Conservation (phyloP, 306 rosid genomes). For the Vicia faba region DNA sequence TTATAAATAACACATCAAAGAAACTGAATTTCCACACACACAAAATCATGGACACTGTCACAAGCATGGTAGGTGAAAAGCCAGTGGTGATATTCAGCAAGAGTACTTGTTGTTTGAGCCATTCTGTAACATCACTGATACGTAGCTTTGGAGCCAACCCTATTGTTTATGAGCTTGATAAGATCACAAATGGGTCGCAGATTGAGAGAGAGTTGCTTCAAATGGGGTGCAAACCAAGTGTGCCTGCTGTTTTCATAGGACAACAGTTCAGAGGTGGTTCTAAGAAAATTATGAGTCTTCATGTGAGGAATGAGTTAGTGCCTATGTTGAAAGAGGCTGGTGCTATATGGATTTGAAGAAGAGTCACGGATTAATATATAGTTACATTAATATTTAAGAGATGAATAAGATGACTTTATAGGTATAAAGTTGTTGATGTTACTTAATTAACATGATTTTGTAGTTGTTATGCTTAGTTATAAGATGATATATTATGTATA, state of each 20-base stretch:
- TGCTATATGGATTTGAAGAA: constrained; percentile 70
- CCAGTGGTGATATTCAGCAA: constrained; percentile 88
- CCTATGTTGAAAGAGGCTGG: constrained; percentile 60
- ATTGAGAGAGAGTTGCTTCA: constrained; percentile 63
- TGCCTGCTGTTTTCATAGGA: constrained; percentile 75
- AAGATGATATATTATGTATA: neutral
- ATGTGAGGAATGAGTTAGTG: constrained; percentile 59
- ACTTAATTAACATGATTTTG: constrained; percentile 8
- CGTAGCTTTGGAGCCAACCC: constrained; percentile 68
- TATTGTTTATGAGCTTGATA: constrained; percentile 72
- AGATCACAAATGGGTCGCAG: constrained; percentile 56
- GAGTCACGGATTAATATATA: neutral
- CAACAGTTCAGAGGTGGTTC: constrained; percentile 66
- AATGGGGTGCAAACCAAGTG: constrained; percentile 67
- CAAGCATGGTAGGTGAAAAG: constrained; percentile 61
- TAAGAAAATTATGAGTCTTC: constrained; percentile 61
- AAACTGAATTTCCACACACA: constrained; percentile 16
- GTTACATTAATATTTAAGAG: constrained; percentile 7
- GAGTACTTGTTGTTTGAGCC: constrained; percentile 65
- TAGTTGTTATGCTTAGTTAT: neutral
- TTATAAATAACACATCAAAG: constrained; percentile 49
- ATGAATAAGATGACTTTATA: constrained; percentile 27
- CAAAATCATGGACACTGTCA: constrained; percentile 42
- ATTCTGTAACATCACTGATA: constrained; percentile 65
- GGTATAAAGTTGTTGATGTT: constrained; percentile 9